Evolutionary conservation across 2,329 filamentous ascomycete species (phyloP), one percentile per base, ranked within the genome.

Genomic region (Ceratocystis huliohia): DNA sequence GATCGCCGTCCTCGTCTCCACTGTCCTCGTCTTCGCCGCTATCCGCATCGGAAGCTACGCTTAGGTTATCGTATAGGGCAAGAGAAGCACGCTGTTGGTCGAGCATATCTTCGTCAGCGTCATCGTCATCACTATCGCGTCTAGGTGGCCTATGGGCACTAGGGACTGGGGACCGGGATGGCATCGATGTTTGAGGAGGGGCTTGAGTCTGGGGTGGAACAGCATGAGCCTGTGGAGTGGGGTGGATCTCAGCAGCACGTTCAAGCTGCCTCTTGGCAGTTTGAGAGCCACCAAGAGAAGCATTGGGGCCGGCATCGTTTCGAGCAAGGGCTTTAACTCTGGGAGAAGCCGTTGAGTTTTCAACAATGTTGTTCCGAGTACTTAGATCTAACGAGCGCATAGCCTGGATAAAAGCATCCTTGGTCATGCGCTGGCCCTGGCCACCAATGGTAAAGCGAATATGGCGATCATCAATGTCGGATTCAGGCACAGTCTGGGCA

Each of bases 361-460:
- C 79, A 3, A 84, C 76, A 1, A 84, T 78, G 68, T 83, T 80
- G 45, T 76, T 78, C 5, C 81, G 81, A 15, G 85, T 84, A 71
- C 84, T 84, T 28, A 83, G 82, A 73, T 93, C 88, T 68, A 93
- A 79, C 69, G 85, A 83, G 69, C 85, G 84, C 72, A 94, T 86
- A 72, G 90, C 85, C 61, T 81, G 79, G 68, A 94, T 84, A 73
- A 94, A 93, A 72, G 91, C 88, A 3, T 87, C 84, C 75, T 92
- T 92, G 69, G 82, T 91, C 83, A 94, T 87, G 61, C 89, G 84
- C 69, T 81, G 80, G 5, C 88, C 88, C n/a, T 85, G 83, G 44
- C 86, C 84, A 57, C 82, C 84, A 69, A 93, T 88, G 0, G 86
- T 91, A 75, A 92, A 93, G 15, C 89, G 83, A 66, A 93, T 85